These are phyloP conservation scores for Salix viminalis DNA, from an alignment of 345 rosid genomes.

Conservation along the genomic window DNA sequence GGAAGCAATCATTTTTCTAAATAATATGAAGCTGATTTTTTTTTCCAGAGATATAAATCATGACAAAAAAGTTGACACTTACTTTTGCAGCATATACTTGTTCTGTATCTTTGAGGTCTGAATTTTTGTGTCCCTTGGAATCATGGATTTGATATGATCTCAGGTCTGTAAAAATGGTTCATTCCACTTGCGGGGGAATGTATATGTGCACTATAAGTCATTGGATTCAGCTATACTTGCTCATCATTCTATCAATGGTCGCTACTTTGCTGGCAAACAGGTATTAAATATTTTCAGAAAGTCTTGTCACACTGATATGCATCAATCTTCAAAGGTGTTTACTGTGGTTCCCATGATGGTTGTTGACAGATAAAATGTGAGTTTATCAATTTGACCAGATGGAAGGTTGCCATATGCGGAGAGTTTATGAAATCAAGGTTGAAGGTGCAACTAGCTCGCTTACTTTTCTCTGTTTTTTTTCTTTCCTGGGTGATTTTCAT, in stretches of 20 bases:
- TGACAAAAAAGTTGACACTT: not conserved
- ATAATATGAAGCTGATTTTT: not conserved
- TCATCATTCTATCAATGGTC: slow-evolving; percentile 61
- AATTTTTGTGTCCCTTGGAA: not conserved
- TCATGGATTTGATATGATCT: slow-evolving; percentile 15
- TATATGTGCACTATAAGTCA: slow-evolving; percentile 75
- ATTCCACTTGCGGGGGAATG: slow-evolving; percentile 88
- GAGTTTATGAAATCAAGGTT: slow-evolving; percentile 83
- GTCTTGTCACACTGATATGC: not conserved
- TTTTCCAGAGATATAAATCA: not conserved
- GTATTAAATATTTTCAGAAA: slow-evolving; percentile 32
- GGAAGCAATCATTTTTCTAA: not conserved
- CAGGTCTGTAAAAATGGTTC: slow-evolving; percentile 92
- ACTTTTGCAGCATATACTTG: not conserved
- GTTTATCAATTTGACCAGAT: slow-evolving; percentile 74
- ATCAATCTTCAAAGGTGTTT: not conserved
- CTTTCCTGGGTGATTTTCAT: not conserved
- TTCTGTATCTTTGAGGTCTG: slow-evolving; percentile 12
- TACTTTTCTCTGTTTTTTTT: slow-evolving; percentile 10
- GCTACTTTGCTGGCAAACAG: slow-evolving; percentile 97
- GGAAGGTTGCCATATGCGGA: slow-evolving; percentile 98
- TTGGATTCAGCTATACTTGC: slow-evolving; percentile 77
- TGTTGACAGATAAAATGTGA: slow-evolving; percentile 68
- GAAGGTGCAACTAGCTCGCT: slow-evolving; percentile 39
- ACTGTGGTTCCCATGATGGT: not conserved